These are phyloP conservation scores for Flaveria sonorensis DNA, from an alignment of 129 eudicot genomes.

Conservation along the genomic window DNA sequence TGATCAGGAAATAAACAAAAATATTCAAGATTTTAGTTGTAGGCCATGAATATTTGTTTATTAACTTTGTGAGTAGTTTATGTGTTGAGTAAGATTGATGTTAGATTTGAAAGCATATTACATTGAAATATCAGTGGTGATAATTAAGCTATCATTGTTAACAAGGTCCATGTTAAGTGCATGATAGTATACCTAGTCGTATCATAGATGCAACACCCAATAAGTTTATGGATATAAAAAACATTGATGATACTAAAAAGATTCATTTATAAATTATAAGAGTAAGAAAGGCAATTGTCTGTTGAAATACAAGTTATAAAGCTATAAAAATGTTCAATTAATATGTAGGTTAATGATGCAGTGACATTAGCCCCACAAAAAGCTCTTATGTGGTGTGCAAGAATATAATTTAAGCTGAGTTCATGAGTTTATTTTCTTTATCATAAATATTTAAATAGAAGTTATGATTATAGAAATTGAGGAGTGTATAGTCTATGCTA, in stretches of 20 bases:
- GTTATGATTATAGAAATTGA: background rate
- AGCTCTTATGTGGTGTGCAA: background rate
- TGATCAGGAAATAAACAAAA: background rate
- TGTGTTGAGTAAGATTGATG: background rate
- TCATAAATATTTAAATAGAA: background rate
- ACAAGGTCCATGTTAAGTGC: background rate
- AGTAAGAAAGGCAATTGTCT: background rate
- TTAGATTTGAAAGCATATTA: background rate
- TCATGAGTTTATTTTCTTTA: background rate
- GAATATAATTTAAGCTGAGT: background rate
- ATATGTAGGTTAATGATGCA: background rate
- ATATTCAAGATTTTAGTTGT: background rate
- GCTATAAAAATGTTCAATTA: background rate
- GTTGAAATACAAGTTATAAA: background rate
- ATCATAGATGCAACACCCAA: background rate
- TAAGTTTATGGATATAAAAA: background rate
- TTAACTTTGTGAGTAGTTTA: background rate
- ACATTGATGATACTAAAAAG: background rate
- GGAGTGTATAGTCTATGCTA: background rate
- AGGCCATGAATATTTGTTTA: background rate
- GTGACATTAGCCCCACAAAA: background rate
- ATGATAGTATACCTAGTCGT: background rate
- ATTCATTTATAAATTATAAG: background rate
- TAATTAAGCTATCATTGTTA: background rate
- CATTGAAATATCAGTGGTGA: background rate